Percentiles rank a stretch among this genome's conserved stretches.
These are phyloP conservation scores for Bisporella sp. DNA, from an alignment of 2,329 filamentous ascomycete species.

Conservation along the genomic window DNA sequence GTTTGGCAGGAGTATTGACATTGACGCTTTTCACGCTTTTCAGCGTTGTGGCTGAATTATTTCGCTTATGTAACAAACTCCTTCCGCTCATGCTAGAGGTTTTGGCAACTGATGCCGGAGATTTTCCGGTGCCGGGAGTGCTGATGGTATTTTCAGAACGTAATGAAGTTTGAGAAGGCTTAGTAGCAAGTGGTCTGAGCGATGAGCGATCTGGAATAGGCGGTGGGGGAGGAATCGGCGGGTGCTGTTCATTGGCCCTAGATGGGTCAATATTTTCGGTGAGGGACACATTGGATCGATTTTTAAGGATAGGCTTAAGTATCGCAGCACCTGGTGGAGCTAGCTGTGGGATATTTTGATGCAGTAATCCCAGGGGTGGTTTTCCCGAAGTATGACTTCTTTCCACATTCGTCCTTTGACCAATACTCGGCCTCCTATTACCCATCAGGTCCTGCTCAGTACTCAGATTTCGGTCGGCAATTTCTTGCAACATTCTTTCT, in stretches of 20 bases:
- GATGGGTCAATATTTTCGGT: conserved; percentile 9
- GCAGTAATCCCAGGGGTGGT: conserved; percentile 18
- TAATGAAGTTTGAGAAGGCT: conserved; percentile 14
- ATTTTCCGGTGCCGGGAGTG: conserved; percentile 2
- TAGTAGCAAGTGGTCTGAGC: conserved; percentile 15
- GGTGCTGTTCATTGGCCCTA: background rate
- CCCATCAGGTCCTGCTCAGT: background rate
- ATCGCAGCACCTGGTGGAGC: conserved; percentile 11
- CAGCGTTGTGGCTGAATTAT: conserved; percentile 15
- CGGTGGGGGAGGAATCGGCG: conserved; percentile 1
- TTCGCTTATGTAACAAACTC: conserved; percentile 20
- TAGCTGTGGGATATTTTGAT: conserved; percentile 8
- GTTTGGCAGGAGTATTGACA: conserved; percentile 16
- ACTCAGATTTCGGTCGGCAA: background rate
- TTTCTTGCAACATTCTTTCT: background rate
- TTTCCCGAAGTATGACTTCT: conserved; percentile 8
- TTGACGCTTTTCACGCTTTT: conserved; percentile 17
- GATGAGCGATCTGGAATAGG: conserved; percentile 13
- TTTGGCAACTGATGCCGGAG: conserved; percentile 10
- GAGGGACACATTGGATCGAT: conserved; percentile 17
- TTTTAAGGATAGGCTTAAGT: conserved; percentile 24
- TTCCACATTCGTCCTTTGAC: conserved; percentile 24
- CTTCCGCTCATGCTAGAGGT: conserved; percentile 7
- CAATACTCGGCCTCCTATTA: conserved; percentile 22
- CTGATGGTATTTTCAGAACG: conserved; percentile 7